These are phyloP conservation scores for Scutellaria minor DNA, from an alignment of 257 asterid genomes.

Conservation along the genomic window DNA sequence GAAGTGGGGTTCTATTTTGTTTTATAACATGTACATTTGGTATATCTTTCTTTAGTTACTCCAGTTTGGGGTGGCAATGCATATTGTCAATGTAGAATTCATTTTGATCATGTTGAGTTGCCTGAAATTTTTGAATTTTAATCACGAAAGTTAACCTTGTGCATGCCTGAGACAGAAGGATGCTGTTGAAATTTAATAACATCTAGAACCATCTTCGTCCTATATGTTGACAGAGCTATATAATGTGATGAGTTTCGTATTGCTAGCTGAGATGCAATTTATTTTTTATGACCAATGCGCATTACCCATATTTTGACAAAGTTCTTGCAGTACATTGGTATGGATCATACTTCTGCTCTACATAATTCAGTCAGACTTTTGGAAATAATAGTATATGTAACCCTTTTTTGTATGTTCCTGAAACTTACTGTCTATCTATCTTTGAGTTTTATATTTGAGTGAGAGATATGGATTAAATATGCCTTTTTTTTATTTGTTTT, in stretches of 20 bases:
- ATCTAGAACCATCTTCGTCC: not conserved
- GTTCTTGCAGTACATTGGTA: conserved; percentile 5
- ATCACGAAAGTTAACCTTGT: not conserved
- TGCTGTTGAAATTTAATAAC: not conserved
- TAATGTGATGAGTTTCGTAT: conserved; percentile 13
- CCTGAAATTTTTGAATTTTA: not conserved
- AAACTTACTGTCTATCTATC: conserved; percentile 3
- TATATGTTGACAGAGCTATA: conserved; percentile 3
- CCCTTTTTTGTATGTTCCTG: not conserved
- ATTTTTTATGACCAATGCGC: not conserved
- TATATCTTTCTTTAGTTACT: not conserved
- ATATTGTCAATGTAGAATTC: conserved; percentile 1
- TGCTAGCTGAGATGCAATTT: conserved; percentile 5
- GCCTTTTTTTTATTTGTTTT: not conserved
- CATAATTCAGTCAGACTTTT: not conserved
- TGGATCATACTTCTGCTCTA: not conserved
- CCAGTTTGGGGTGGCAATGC: conserved; percentile 12
- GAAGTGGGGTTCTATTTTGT: not conserved
- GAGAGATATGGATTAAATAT: not conserved
- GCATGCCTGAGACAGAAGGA: not conserved
- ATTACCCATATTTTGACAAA: not conserved
- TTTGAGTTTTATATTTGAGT: not conserved
- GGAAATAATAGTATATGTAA: not conserved
- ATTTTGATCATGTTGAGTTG: not conserved
- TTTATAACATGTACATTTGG: not conserved